These are phyloP conservation scores for Yamadazyma endophytica DNA, from an alignment of 805 yeast genomes.

Conservation along the genomic window DNA sequence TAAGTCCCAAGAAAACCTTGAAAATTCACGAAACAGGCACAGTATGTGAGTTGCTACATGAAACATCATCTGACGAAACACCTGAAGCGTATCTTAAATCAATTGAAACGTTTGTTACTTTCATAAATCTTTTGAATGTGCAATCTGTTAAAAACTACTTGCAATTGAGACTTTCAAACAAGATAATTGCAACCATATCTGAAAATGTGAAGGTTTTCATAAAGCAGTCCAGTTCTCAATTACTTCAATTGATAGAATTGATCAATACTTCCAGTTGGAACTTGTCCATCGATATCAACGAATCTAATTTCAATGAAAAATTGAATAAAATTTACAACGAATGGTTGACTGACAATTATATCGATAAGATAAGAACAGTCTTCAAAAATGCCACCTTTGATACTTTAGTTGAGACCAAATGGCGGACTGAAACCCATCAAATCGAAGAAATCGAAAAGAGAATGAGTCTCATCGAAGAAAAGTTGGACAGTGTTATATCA, in stretches of 20 bases:
- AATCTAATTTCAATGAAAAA: constrained; percentile 17
- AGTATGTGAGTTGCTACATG: too few relatives aligned
- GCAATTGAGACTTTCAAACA: constrained; percentile 21
- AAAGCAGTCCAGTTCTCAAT: constrained; percentile 11
- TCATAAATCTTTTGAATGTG: constrained; percentile 22
- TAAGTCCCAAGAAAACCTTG: too few relatives aligned
- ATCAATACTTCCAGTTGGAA: constrained; percentile 19
- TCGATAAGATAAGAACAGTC: constrained; percentile 22
- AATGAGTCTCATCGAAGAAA: constrained; percentile 7
- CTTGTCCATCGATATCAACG: constrained; percentile 16
- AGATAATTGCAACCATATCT: constrained; percentile 24
- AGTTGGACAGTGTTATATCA: constrained; percentile 7
- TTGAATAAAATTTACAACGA: constrained; percentile 24
- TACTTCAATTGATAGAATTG: constrained; percentile 12
- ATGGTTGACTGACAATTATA: constrained; percentile 30
- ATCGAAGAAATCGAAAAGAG: constrained; percentile 9
- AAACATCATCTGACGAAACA: too few relatives aligned
- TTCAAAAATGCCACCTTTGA: constrained; percentile 13
- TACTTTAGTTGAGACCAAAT: constrained; percentile 12
- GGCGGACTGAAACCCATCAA: too few relatives aligned
- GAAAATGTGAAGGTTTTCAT: constrained; percentile 23
- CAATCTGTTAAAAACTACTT: constrained; percentile 20
- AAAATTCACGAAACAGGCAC: too few relatives aligned
- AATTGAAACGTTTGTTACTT: constrained; percentile 21
- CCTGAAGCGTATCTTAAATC: too few relatives aligned